A percentile compares a stretch with the other conserved stretches of the same genome.
Conservation (phyloP, 176 grass and related monocot genomes). For the Bonia amplexicaulis region DNA sequence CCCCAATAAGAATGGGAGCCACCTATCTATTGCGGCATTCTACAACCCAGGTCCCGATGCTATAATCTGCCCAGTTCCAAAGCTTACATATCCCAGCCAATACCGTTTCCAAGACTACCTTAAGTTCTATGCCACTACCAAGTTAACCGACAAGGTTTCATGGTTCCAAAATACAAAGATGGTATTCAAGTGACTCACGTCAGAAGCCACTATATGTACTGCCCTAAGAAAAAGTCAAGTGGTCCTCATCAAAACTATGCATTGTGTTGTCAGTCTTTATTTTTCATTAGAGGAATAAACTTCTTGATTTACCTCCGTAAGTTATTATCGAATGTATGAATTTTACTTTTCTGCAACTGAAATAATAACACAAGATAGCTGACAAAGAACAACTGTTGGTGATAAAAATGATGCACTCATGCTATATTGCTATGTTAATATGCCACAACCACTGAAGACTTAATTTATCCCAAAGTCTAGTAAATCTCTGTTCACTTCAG, state of each 20-base stretch:
- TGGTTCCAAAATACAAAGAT: conserved; percentile 55
- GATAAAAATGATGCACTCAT: not conserved
- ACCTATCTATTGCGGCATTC: conserved; percentile 55
- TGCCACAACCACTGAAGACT: not conserved
- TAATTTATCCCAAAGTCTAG: not conserved
- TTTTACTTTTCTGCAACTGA: conserved; percentile 12
- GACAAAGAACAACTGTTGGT: not conserved
- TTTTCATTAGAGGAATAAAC: conserved; percentile 33
- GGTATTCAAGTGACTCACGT: conserved; percentile 19
- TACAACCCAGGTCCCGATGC: conserved; percentile 58
- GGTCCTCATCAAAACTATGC: not conserved
- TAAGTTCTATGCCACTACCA: conserved; percentile 46
- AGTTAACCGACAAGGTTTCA: conserved; percentile 57
- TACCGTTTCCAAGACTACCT: conserved; percentile 75
- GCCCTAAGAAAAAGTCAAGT: not conserved
- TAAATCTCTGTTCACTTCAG: not conserved
- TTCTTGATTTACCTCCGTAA: not conserved
- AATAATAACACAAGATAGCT: not conserved
- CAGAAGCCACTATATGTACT: conserved; percentile 6
- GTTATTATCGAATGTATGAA: not conserved
- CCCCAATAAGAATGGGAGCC: conserved; percentile 50
- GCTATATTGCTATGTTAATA: conserved; percentile 4
- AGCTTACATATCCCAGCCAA: conserved; percentile 60
- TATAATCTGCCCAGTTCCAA: conserved; percentile 54
- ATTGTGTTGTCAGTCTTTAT: conserved; percentile 14